Base-by-base conservation (phyloP, 441 rosid genomes). In the Theobroma grandiflorum region DNA sequence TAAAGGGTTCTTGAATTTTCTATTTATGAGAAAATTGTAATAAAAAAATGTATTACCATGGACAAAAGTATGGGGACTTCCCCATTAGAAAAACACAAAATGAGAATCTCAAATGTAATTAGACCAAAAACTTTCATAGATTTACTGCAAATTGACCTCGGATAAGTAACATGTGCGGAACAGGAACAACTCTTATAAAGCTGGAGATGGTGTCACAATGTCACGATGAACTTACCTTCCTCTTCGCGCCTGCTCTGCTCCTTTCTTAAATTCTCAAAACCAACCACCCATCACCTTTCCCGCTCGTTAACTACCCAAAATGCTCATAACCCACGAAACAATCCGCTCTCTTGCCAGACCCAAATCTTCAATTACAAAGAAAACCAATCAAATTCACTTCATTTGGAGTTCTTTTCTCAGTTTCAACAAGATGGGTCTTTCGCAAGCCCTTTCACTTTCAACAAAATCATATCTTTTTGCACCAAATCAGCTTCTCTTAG, bases 371-470 rank as follows among this genome's bases (percentile, higher is more conserved):
- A 5, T 62, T 11, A 62, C 40, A 33, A 62, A 62, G 40, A 62
- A 62, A 62, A 12, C 66, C 40, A 62, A 62, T 33, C 42, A 33
- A 62, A 35, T 62, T 62, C 35, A 66, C 38, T 37, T 71, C 78
- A 75, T 38, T 78, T 62, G 57, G 75, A 58, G 47, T 74, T 75
- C 11, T 4, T 81, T 50, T 42, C 58, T 62, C 77, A 57, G 72
- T 26, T 85, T 6, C 81, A 50, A 52, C 79, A 40, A 40, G 59
- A 57, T 80, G 84, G 75, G 31, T 65, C 83, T 1, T 62, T 62
- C 2, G 61, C 66, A 49, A 82, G 79, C 33, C 31, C 22, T 6
- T 37, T 42, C 45, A 85, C 89, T 10, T 79, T 69, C 15, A 57
- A 33, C 62, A 57, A 22, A 57, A n/a, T 57, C 31, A 57, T 57